Evolutionary conservation across 345 rosid genomes (phyloP).

Genomic region (Turnera subulata): DNA sequence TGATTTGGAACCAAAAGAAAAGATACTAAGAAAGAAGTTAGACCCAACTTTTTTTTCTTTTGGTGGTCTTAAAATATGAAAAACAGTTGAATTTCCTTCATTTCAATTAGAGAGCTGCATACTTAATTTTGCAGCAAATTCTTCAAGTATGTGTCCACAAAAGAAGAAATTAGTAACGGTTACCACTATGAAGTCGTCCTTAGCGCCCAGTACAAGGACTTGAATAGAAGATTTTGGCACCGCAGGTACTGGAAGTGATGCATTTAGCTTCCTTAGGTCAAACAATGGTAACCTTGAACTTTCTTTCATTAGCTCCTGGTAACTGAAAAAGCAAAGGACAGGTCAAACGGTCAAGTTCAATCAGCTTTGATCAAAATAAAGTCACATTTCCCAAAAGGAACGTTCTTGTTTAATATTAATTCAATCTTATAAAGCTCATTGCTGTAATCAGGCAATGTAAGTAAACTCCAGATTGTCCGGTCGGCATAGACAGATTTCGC

Average conservation of each 20-base stretch:
- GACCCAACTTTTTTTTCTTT: no score
- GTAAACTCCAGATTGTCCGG: no score
- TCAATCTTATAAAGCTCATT: no score
- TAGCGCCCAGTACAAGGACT: conserved; percentile 71
- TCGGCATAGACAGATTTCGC: no score
- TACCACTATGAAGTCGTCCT: conserved; percentile 86
- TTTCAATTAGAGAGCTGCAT: no score
- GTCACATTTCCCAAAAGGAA: background rate
- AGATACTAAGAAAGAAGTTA: background rate
- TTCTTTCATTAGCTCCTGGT: conserved; percentile 71
- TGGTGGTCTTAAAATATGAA: no score
- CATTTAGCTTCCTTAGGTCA: conserved; percentile 80
- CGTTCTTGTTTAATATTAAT: no score
- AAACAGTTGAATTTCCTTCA: no score
- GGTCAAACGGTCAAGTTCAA: conserved; percentile 3
- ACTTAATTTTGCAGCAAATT: no score
- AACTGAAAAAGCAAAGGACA: conserved; percentile 41
- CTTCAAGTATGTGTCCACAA: no score
- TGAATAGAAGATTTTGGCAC: conserved; percentile 39
- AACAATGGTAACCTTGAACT: conserved; percentile 74
- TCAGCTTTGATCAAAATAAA: no score
- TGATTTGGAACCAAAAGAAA: background rate
- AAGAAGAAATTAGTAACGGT: background rate
- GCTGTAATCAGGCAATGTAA: no score
- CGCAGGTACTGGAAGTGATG: conserved; percentile 79